Evolutionary conservation across 768 basidiomycete species (phyloP), one percentile per base, ranked within the genome.

Genomic region (Suillus alpinus): DNA sequence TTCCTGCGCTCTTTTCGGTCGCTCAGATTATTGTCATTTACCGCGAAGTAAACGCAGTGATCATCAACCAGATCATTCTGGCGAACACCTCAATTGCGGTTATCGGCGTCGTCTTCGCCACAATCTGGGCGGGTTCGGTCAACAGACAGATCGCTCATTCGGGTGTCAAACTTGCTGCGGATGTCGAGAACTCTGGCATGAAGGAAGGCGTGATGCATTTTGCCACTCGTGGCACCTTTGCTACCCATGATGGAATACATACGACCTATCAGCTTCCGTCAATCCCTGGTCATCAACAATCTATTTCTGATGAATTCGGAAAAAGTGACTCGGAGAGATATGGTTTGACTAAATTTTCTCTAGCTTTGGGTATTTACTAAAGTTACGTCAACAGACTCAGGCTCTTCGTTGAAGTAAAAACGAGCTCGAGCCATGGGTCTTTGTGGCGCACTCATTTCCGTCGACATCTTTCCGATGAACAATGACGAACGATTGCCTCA

Each of bases 71-170:
- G 3, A 65, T 74, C 59, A 43, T 72, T 1, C 65, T 72, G 34
- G 66, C 66, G 16, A 75, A 75, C 63, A 67, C 62, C 23, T 71
- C 69, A 64, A 57, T 75, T 13, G 68, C 74, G 18, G 69, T 74
- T 37, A 68, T 72, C 23, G 75, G 73, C 37, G 73, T 71, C 50
- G 73, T 70, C 10, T 72, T 74, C 32, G 74, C 73, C 2, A 75
- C 71, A 12, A 68, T 74, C 14, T 75, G 73, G 73, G 60, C 65
- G 1, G 68, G 67, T 37, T 47, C 59, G 13, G 53, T 57, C 8
- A 58, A 61, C 23, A 46, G 20, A n/a, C 49, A 44, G 40, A 46
- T 61, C 3, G 43, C 37, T 39, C 23, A 40, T 7, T 32, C 34
- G 23, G n/a, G 32, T 10, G 56, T 37, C 9, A 9, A 32, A n/a